Evolutionary conservation across 2,329 filamentous ascomycete species (phyloP).

Genomic region (Aspergillus sp.): DNA sequence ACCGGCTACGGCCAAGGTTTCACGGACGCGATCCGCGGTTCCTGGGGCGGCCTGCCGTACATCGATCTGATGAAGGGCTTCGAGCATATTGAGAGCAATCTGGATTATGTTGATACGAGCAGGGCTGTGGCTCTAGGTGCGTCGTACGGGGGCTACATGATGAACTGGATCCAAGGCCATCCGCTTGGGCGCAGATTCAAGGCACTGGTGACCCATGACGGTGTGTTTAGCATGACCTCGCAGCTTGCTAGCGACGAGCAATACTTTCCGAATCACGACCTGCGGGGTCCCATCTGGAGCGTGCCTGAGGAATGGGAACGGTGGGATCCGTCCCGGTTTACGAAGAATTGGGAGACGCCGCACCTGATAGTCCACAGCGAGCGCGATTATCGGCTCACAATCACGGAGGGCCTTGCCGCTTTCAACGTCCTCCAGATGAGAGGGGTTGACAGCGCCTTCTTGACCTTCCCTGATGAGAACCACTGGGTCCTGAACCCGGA

Average conservation of each 20-base stretch:
- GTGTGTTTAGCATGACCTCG: conserved; percentile 37
- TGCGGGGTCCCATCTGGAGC: conserved; percentile 44
- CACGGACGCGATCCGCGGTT: conserved; percentile 42
- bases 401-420: conserved; percentile 72
- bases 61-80: conserved; percentile 48
- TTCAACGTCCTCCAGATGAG: conserved; percentile 77
- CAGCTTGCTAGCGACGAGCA: conserved; percentile 43
- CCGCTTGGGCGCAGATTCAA: conserved; percentile 47
- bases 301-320: conserved; percentile 42
- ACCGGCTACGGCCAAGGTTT: conserved; percentile 48
- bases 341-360: conserved; percentile 70
- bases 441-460: conserved; percentile 64
- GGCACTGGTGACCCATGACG: conserved; percentile 48
- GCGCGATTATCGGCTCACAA: conserved; percentile 77
- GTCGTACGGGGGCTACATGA: conserved; percentile 52
- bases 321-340: conserved; percentile 50
- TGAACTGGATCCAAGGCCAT: conserved; percentile 51
- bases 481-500: conserved; percentile 86
- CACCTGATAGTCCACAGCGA: conserved; percentile 86
- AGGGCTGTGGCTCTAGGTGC: conserved; percentile 46
- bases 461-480: conserved; percentile 73
- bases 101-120: conserved; percentile 44
- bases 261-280: conserved; percentile 47
- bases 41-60: conserved; percentile 48
- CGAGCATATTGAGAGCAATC: conserved; percentile 41